Percentiles rank a stretch among this genome's conserved stretches.
phyloP scores from a whole-genome alignment of 352 stramenopile species.

The Saprolegnia parasitica region DNA sequence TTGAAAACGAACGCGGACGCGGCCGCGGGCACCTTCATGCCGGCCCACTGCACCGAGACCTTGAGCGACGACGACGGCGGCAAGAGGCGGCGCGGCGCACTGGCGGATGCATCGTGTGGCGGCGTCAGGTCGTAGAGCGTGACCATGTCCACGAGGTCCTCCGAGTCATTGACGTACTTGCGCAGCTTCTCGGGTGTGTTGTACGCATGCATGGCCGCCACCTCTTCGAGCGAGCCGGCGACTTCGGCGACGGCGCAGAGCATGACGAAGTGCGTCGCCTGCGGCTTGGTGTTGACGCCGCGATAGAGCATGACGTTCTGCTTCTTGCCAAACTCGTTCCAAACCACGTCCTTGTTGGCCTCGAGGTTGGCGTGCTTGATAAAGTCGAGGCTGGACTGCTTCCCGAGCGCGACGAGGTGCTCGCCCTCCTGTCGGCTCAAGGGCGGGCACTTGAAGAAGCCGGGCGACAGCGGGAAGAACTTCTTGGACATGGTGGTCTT shows the following conservation, averaged over 20 bases:
- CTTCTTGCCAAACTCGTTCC: constrained; percentile 28
- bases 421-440: constrained; percentile 16
- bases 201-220: constrained; percentile 26
- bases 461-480: constrained; percentile 25
- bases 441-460: constrained; percentile 25
- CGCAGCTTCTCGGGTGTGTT: constrained; percentile 10
- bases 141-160: constrained; percentile 26
- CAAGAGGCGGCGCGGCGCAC: neutral
- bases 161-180: constrained; percentile 24
- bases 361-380: constrained; percentile 19
- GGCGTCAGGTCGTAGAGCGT: constrained; percentile 28
- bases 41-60: constrained; percentile 55
- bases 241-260: constrained; percentile 25
- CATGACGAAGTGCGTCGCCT: constrained; percentile 12
- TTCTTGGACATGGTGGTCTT: constrained; percentile 20
- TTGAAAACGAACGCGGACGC: constrained; percentile 56
- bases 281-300: constrained; percentile 1
- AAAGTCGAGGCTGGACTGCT: constrained; percentile 16
- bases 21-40: constrained; percentile 38
- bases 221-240: constrained; percentile 25
- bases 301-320: constrained; percentile 19
- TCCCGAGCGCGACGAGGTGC: constrained; percentile 25
- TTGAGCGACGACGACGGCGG: constrained; percentile 35
- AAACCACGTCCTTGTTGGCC: constrained; percentile 11
- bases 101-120: neutral